A percentile compares a stretch with the other conserved stretches of the same genome.
Conservation (phyloP, 495 filamentous ascomycete species). For the Neurospora intermedia region DNA sequence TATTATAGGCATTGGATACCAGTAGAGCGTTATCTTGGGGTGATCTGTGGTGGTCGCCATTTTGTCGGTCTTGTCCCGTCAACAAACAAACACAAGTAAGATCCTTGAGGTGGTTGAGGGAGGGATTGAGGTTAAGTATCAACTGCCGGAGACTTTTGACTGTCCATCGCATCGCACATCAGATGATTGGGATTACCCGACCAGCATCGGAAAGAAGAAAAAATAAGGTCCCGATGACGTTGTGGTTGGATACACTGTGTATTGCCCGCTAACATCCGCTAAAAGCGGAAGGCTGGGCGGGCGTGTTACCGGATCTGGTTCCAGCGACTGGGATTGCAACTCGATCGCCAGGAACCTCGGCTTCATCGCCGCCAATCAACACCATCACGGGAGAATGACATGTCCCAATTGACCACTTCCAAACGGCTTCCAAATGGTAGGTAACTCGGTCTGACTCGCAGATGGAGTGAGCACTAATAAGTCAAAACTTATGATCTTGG, state of each 20-base stretch:
- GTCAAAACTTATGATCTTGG: background rate
- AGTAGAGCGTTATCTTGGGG: conserved; percentile 5
- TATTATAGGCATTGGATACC: background rate
- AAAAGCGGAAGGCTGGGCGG: background rate
- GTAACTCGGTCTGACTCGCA: background rate
- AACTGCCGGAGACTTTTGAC: background rate
- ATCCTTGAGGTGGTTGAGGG: background rate
- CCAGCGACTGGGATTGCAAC: background rate
- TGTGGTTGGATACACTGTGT: background rate
- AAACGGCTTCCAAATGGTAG: background rate
- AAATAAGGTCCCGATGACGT: background rate
- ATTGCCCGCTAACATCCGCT: background rate
- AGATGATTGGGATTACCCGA: background rate
- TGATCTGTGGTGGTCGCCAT: background rate
- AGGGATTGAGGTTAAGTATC: background rate
- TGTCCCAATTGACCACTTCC: background rate
- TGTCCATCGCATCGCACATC: background rate
- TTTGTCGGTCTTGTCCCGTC: background rate
- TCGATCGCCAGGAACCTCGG: background rate
- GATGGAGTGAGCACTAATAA: background rate
- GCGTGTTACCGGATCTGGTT: background rate
- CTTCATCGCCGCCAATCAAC: background rate
- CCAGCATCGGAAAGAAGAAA: background rate
- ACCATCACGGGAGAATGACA: background rate
- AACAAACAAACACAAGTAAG: background rate